Conservation (phyloP, 2,329 filamentous ascomycete genomes). For the Lachnellula suecica region DNA sequence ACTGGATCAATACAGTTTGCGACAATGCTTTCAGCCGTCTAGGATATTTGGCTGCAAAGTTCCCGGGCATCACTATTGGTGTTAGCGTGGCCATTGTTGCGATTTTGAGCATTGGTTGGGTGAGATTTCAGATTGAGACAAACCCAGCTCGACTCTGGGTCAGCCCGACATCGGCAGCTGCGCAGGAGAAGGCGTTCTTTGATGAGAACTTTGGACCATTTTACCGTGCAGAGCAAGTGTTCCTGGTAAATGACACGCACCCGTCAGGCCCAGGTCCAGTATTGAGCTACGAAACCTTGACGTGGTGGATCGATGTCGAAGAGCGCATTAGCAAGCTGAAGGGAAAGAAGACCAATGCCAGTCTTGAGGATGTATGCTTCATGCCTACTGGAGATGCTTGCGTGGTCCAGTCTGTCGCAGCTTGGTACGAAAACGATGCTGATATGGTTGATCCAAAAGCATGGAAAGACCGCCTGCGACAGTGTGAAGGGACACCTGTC, state of each 20-base stretch:
- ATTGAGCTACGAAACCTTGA: constrained; percentile 81
- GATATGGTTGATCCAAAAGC: constrained; percentile 57
- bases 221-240: constrained; percentile 89
- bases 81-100: constrained; percentile 73
- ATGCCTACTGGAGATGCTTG: constrained; percentile 89
- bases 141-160: constrained; percentile 95
- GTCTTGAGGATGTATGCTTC: constrained; percentile 84
- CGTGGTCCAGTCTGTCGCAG: constrained; percentile 88
- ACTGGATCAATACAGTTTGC: constrained; percentile 79
- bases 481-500: constrained; percentile 78
- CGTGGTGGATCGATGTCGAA: constrained; percentile 94
- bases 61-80: constrained; percentile 80
- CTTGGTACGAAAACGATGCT: constrained; percentile 76
- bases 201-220: constrained; percentile 93
- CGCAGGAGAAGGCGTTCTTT: constrained; percentile 91
- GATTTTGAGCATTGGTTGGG: constrained; percentile 82
- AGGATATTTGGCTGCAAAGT: constrained; percentile 77
- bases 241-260: constrained; percentile 84
- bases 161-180: constrained; percentile 87
- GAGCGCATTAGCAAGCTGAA: constrained; percentile 71
- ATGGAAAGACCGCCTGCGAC: constrained; percentile 72
- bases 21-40: constrained; percentile 79
- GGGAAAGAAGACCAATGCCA: constrained; percentile 65
- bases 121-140: constrained; percentile 83
- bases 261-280: constrained; percentile 68